Conservation (phyloP, 108 stramenopile species). For the Stephanodiscus minutulus region DNA sequence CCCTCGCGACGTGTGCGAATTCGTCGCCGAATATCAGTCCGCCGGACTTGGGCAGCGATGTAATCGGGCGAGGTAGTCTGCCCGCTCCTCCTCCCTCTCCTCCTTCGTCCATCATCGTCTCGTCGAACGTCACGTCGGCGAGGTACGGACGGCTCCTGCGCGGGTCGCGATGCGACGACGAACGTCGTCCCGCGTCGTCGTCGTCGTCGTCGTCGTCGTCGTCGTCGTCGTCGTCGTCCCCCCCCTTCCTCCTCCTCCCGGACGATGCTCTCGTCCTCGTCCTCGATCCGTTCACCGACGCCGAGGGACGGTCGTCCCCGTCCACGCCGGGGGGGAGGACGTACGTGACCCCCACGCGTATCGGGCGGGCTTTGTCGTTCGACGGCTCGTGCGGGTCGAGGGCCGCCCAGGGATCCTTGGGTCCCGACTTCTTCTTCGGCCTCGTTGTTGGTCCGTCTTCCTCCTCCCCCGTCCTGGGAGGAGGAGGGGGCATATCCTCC, state of each 20-base stretch:
- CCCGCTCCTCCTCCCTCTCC: too few relatives aligned
- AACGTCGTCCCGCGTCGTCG: background rate
- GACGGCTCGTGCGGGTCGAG: constrained; percentile 84
- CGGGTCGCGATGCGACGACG: background rate
- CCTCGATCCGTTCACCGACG: constrained; percentile 74
- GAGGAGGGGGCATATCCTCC: constrained; percentile 11
- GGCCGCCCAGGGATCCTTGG: constrained; percentile 78
- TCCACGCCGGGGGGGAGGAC: constrained; percentile 70
- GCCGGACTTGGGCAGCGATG: constrained; percentile 39
- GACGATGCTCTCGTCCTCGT: constrained; percentile 41
- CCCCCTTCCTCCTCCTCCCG: too few relatives aligned
- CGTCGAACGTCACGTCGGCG: constrained; percentile 14
- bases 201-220: too few relatives aligned
- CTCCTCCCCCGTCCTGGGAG: background rate
- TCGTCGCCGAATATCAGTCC: constrained; percentile 76
- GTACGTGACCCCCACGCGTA: constrained; percentile 76
- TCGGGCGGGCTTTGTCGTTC: constrained; percentile 50
- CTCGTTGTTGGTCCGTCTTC: background rate
- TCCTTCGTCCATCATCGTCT: constrained; percentile 11
- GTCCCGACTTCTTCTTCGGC: constrained; percentile 22
- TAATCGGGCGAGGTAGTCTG: too few relatives aligned
- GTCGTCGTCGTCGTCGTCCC: too few relatives aligned
- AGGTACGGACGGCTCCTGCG: constrained; percentile 23
- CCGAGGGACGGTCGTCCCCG: constrained; percentile 62
- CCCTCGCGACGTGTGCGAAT: constrained; percentile 83